phyloP scores from a whole-genome alignment of 371 early-diverging fungal genomes.

The Entomophthora muscae region DNA sequence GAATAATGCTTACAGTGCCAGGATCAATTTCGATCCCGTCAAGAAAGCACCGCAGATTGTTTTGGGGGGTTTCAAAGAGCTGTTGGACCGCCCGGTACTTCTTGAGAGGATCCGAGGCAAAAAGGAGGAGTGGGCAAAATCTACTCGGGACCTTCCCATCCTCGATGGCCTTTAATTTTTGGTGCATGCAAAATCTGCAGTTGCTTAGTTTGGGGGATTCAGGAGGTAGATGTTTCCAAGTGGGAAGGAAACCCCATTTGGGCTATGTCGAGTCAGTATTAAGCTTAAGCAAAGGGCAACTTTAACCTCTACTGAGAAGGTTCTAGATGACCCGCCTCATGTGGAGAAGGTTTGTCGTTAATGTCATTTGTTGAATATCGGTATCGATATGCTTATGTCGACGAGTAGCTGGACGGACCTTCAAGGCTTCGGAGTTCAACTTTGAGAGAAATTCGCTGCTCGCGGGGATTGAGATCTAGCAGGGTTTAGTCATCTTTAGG shows the following conservation, averaged over 20 bases:
- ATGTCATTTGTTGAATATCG: not conserved
- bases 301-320: not conserved
- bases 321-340: not conserved
- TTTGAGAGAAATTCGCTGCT: not conserved
- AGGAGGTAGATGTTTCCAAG: not conserved
- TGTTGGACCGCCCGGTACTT: not conserved
- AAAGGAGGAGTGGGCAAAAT: not conserved
- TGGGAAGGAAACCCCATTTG: slow-evolving; percentile 3
- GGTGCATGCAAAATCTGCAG: not conserved
- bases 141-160: not conserved
- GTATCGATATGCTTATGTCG: not conserved
- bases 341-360: not conserved
- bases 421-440: not conserved
- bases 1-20: not conserved
- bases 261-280: not conserved
- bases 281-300: not conserved
- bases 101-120: not conserved
- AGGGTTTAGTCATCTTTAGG: not conserved
- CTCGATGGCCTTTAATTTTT: not conserved
- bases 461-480: not conserved
- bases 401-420: not conserved
- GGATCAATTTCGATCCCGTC: not conserved
- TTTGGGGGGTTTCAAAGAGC: not conserved
- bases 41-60: not conserved
- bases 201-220: not conserved